A percentile compares a stretch with the other conserved stretches of the same genome.
These are phyloP conservation scores for Wickerhamiella hasegawae DNA, from an alignment of 805 yeast genomes.

Conservation along the genomic window DNA sequence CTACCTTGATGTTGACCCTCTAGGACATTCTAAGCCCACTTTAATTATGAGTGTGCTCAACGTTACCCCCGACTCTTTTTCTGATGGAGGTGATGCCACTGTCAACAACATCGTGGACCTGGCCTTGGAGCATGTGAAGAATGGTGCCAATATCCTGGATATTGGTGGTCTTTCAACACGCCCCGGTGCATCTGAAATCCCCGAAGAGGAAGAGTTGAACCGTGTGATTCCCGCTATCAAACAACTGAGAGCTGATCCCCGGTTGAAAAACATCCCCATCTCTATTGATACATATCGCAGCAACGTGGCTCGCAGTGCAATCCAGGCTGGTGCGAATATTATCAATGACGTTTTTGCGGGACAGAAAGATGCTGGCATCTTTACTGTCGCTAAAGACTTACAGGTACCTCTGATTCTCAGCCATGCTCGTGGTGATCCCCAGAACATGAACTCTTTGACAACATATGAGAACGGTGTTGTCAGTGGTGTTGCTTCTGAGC, in stretches of 20 bases:
- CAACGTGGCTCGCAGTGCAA: slow-evolving; percentile 50
- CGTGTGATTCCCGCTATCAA: slow-evolving; percentile 58
- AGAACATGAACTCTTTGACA: slow-evolving; percentile 49
- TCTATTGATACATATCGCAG: slow-evolving; percentile 85
- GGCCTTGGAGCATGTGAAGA: slow-evolving; percentile 33
- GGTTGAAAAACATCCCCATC: slow-evolving; percentile 31
- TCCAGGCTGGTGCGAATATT: slow-evolving; percentile 72
- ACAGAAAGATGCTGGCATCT: slow-evolving; percentile 46
- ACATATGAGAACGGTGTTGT: slow-evolving; percentile 34
- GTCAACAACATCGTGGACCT: slow-evolving; percentile 28
- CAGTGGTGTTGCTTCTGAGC: slow-evolving; percentile 48
- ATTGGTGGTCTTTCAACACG: slow-evolving; percentile 92
- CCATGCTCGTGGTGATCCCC: slow-evolving; percentile 73
- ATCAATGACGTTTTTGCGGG: slow-evolving; percentile 88
- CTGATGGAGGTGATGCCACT: slow-evolving; percentile 59
- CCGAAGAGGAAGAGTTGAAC: slow-evolving; percentile 46
- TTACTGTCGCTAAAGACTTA: slow-evolving; percentile 47
- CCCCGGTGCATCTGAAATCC: slow-evolving; percentile 58
- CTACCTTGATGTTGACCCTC: slow-evolving; percentile 29
- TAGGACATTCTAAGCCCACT: slow-evolving; percentile 34
- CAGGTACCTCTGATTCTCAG: slow-evolving; percentile 62
- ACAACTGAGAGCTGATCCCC: slow-evolving; percentile 32
- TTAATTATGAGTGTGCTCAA: slow-evolving; percentile 76
- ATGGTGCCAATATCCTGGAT: slow-evolving; percentile 68
- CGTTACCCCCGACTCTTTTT: slow-evolving; percentile 86